Conservation (phyloP, 2,329 filamentous ascomycete genomes). For the Nigrospora osmanthi region DNA sequence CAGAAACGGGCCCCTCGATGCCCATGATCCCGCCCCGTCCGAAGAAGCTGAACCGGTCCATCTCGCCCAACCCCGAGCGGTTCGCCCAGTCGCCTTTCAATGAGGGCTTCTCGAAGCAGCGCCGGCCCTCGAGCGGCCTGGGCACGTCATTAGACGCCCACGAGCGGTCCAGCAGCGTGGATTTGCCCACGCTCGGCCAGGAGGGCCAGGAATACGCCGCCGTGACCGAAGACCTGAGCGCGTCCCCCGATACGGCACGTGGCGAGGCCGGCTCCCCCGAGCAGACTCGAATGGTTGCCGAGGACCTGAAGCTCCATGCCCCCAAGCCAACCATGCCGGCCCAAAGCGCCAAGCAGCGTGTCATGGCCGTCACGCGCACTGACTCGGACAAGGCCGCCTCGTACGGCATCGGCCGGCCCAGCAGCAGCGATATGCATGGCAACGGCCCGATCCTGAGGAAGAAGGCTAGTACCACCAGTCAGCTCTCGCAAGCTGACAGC, state of each 20-base stretch:
- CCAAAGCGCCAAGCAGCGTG: slow-evolving; percentile 73
- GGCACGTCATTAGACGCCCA: slow-evolving; percentile 13
- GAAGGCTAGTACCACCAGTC: slow-evolving; percentile 48
- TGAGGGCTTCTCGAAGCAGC: slow-evolving; percentile 45
- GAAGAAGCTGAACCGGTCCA: slow-evolving; percentile 57
- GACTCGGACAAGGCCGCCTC: slow-evolving; percentile 81
- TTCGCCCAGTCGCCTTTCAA: slow-evolving; percentile 85
- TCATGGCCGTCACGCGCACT: slow-evolving; percentile 79
- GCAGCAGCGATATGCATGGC: slow-evolving; percentile 42
- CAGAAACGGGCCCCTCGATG: slow-evolving; percentile 26
- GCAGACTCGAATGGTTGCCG: slow-evolving; percentile 70
- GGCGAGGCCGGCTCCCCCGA: slow-evolving; percentile 43
- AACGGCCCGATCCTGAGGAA: slow-evolving; percentile 51
- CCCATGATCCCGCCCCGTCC: slow-evolving; percentile 79
- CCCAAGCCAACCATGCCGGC: slow-evolving; percentile 80
- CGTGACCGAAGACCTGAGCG: slow-evolving; percentile 36
- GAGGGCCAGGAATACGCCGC: slow-evolving; percentile 83
- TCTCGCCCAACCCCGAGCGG: slow-evolving; percentile 69
- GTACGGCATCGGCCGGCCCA: slow-evolving; percentile 71
- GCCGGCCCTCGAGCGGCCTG: slow-evolving; percentile 18
- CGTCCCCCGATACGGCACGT: slow-evolving; percentile 28
- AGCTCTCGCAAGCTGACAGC: slow-evolving; percentile 40
- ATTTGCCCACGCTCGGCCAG: slow-evolving; percentile 77
- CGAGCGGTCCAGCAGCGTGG: slow-evolving; percentile 66
- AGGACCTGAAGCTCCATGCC: slow-evolving; percentile 79